A percentile compares a stretch with the other conserved stretches of the same genome.
Conservation (phyloP, 306 rosid genomes). For the Lablab purpureus region DNA sequence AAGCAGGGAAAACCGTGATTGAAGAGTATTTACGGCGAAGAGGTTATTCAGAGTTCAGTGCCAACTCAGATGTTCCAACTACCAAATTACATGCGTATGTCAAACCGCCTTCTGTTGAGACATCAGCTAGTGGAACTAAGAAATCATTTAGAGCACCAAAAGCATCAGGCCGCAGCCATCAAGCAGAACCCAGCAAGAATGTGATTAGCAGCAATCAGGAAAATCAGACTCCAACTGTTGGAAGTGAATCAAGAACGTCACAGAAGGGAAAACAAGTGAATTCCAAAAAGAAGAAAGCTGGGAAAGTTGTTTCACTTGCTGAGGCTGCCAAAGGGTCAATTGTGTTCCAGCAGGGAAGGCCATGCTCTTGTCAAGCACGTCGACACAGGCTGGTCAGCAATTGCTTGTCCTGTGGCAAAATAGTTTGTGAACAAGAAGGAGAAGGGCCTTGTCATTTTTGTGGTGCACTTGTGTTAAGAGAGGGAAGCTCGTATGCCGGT, state of each 20-base stretch:
- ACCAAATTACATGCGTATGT: slow-evolving; percentile 81
- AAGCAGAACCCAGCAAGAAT: slow-evolving; percentile 57
- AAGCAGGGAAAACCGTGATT: slow-evolving; percentile 77
- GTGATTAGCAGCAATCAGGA: slow-evolving; percentile 46
- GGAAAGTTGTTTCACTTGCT: slow-evolving; percentile 80
- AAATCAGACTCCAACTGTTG: slow-evolving; percentile 48
- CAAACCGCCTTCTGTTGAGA: slow-evolving; percentile 75
- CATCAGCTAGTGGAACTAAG: slow-evolving; percentile 62
- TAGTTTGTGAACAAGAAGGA: slow-evolving; percentile 98
- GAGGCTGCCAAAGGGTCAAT: slow-evolving; percentile 94
- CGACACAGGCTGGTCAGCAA: slow-evolving; percentile 78
- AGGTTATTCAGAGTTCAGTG: slow-evolving; percentile 60
- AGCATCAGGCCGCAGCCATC: slow-evolving; percentile 46
- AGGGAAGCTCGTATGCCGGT: slow-evolving; percentile 93
- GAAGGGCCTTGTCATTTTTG: slow-evolving; percentile 97
- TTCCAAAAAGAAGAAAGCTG: slow-evolving; percentile 84
- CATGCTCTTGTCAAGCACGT: slow-evolving; percentile 92
- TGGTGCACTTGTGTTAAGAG: slow-evolving; percentile 87
- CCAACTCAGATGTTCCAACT: slow-evolving; percentile 52
- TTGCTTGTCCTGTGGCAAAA: slow-evolving; percentile 93
- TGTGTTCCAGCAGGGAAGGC: slow-evolving; percentile 91
- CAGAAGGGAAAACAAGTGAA: slow-evolving; percentile 69
- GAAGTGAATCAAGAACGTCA: slow-evolving; percentile 52
- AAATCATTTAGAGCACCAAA: slow-evolving; percentile 67
- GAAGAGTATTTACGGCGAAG: slow-evolving; percentile 77